Conservation (phyloP, 805 yeast genomes). For the Ogataea henricii region DNA sequence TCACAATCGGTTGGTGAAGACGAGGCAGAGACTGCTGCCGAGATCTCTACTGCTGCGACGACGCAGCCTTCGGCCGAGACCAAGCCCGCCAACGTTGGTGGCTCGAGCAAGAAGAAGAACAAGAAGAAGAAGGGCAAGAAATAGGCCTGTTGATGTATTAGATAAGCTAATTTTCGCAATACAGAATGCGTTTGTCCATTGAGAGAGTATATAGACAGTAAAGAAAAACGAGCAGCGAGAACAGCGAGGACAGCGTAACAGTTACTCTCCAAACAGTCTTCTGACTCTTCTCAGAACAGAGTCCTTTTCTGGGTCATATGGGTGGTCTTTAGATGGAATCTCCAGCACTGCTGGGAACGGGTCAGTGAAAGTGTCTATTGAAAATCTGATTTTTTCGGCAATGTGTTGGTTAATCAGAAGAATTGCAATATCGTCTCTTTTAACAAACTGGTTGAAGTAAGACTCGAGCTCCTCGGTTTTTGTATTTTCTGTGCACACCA, state of each 20-base stretch:
- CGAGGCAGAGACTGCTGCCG: background rate
- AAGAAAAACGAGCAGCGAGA: background rate
- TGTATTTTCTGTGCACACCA: conserved; percentile 76
- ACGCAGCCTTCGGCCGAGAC: conserved; percentile 2
- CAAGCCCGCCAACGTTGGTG: conserved; percentile 6
- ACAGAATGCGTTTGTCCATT: conserved; percentile 3
- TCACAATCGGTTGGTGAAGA: conserved; percentile 6
- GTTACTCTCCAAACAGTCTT: conserved; percentile 87
- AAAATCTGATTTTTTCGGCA: conserved; percentile 84
- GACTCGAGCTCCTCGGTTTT: conserved; percentile 71
- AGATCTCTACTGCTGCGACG: conserved; percentile 2
- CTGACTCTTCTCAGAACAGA: conserved; percentile 92
- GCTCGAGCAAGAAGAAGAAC: conserved; percentile 36
- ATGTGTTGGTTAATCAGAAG: conserved; percentile 90
- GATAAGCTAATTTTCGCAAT: conserved; percentile 5
- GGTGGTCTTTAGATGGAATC: conserved; percentile 98
- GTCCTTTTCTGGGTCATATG: conserved; percentile 98
- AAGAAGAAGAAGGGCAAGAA: conserved; percentile 40
- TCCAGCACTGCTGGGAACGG: conserved; percentile 97
- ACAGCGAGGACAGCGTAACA: background rate
- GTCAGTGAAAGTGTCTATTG: conserved; percentile 78
- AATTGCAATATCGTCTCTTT: conserved; percentile 89
- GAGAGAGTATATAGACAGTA: conserved; percentile 3
- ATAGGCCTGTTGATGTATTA: conserved; percentile 12
- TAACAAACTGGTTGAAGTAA: conserved; percentile 75